phyloP scores from a whole-genome alignment of 176 grass and related monocot genomes.

The Carex littledalei region DNA sequence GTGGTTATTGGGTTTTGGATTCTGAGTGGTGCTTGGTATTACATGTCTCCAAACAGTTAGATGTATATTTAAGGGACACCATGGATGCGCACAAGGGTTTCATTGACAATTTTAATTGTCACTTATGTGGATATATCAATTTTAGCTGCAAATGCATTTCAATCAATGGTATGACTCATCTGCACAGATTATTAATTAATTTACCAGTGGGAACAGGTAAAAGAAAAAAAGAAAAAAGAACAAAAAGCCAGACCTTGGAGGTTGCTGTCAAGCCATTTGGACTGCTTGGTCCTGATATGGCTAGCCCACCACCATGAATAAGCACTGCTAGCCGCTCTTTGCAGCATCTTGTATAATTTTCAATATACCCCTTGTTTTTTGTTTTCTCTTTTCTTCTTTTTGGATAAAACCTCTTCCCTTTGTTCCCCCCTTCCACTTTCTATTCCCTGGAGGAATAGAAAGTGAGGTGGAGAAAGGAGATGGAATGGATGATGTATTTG shows the following conservation, averaged over 20 bases:
- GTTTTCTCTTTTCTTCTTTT: neutral
- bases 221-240: neutral
- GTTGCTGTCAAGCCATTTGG: slow-evolving; percentile 89
- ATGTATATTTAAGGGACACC: neutral
- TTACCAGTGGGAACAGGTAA: neutral
- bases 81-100: neutral
- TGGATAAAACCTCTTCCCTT: neutral
- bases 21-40: neutral
- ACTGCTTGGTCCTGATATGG: slow-evolving; percentile 85
- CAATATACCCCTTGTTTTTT: neutral
- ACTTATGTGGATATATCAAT: neutral
- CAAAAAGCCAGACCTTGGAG: slow-evolving; percentile 41
- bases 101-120: neutral
- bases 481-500: neutral
- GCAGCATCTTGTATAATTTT: slow-evolving; percentile 65
- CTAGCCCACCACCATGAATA: slow-evolving; percentile 96
- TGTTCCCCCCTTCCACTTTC: neutral
- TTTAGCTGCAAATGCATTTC: neutral
- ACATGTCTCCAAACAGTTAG: neutral
- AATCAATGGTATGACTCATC: neutral
- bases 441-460: slow-evolving; percentile 19
- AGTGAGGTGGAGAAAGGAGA: slow-evolving; percentile 12
- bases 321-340: slow-evolving; percentile 72
- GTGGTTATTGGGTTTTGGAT: neutral
- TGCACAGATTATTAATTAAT: neutral